Conservation (phyloP, 176 grass and related monocot species). For the Bromus sterilis region DNA sequence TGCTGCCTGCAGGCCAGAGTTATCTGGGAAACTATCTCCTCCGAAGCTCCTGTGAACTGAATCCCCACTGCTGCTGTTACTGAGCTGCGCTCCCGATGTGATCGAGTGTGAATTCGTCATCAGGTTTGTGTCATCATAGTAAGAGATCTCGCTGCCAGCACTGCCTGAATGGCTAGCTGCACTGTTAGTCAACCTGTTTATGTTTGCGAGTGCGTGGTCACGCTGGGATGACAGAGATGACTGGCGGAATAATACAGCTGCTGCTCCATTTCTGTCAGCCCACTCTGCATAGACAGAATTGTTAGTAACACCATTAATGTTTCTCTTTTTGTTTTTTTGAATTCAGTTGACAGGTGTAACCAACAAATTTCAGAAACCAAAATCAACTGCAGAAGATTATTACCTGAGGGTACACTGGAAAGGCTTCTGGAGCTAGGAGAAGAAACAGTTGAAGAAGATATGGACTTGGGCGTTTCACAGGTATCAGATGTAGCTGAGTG, state of each 20-base stretch:
- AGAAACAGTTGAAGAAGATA: conserved; percentile 39
- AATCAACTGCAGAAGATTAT: background rate
- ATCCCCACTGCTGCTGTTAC: conserved; percentile 40
- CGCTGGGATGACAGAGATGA: conserved; percentile 37
- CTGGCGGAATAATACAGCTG: conserved; percentile 22
- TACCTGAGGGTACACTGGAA: conserved; percentile 49
- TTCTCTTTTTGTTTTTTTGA: background rate
- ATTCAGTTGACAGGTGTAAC: conserved; percentile 5
- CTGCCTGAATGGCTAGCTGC: conserved; percentile 19
- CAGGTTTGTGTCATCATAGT: background rate
- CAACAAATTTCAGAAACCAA: background rate
- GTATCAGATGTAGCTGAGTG: conserved; percentile 41
- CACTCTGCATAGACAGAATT: conserved; percentile 21
- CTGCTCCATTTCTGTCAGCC: conserved; percentile 26
- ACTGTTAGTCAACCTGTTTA: conserved; percentile 33
- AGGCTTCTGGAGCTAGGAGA: conserved; percentile 48
- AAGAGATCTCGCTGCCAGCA: conserved; percentile 6
- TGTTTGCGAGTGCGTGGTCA: conserved; percentile 44
- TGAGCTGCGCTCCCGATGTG: background rate
- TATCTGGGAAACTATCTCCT: conserved; percentile 7
- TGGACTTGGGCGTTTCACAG: conserved; percentile 4
- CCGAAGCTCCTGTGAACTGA: conserved; percentile 41
- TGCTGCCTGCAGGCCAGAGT: conserved; percentile 7
- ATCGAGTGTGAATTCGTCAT: conserved; percentile 20
- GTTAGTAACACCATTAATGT: background rate